A percentile compares a stretch with the other conserved stretches of the same genome.
Evolutionary conservation across 345 rosid genomes (phyloP).

Genomic region (Lepidium aucheri): DNA sequence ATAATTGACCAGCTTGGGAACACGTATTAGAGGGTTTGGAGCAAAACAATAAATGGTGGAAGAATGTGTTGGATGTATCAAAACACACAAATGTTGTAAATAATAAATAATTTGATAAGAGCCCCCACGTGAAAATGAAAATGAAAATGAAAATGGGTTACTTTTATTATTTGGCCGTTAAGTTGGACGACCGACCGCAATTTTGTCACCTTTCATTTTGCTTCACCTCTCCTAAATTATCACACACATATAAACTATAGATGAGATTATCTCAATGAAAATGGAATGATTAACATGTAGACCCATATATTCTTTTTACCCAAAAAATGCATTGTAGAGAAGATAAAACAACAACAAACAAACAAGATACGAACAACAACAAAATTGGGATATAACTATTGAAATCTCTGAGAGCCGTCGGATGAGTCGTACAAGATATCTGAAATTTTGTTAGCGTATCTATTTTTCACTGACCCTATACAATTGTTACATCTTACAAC

Average conservation of each 20-base stretch:
- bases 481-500: neutral
- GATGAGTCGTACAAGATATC: constrained; percentile 1
- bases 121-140: neutral
- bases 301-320: neutral
- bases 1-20: neutral
- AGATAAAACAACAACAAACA: neutral
- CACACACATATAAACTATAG: too few relatives aligned
- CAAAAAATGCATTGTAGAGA: neutral
- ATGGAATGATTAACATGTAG: neutral
- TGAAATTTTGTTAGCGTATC: constrained; percentile 14
- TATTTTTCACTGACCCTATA: constrained; percentile 10
- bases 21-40: constrained; percentile 5
- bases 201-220: neutral
- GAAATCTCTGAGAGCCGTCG: constrained; percentile 8
- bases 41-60: neutral
- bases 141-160: neutral
- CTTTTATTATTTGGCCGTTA: constrained; percentile 15
- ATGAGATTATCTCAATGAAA: too few relatives aligned
- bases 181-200: constrained; percentile 24
- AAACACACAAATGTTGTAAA: constrained; percentile 10
- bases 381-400: neutral
- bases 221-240: too few relatives aligned
- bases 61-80: constrained; percentile 12
- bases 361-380: neutral
- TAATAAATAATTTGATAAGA: neutral